These are phyloP conservation scores for Podospora anserina DNA, from an alignment of 495 filamentous ascomycete genomes.

Conservation along the genomic window DNA sequence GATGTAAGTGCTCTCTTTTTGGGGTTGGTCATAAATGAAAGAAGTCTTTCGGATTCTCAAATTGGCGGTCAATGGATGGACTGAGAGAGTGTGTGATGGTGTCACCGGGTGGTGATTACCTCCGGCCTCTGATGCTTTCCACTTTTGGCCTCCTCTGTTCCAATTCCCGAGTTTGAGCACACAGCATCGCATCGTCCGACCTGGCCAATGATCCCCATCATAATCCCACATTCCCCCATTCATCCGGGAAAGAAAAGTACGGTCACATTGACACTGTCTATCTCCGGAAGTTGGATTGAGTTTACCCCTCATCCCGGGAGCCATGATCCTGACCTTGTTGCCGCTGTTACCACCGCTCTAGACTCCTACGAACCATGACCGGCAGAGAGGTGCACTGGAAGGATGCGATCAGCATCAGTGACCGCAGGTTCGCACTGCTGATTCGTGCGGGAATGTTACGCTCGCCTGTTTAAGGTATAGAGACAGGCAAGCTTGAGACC, in stretches of 20 bases:
- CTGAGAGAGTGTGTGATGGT: not conserved
- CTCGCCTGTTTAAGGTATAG: not conserved
- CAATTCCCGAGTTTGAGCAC: not conserved
- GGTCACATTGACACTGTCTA: not conserved
- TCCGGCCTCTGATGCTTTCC: not conserved
- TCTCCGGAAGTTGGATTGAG: not conserved
- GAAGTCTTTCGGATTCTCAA: not conserved
- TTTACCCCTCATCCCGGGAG: not conserved
- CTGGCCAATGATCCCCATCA: constrained; percentile 3
- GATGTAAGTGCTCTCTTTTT: not conserved
- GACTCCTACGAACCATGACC: not conserved
- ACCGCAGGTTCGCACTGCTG: not conserved
- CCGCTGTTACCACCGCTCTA: not conserved
- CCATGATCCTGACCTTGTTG: not conserved
- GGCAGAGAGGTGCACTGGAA: not conserved
- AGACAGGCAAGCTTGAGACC: not conserved
- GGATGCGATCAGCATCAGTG: not conserved
- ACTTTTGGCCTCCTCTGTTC: not conserved
- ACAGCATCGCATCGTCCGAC: constrained; percentile 4
- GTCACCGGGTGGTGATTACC: not conserved
- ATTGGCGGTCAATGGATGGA: not conserved
- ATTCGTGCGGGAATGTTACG: not conserved
- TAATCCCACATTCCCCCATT: not conserved
- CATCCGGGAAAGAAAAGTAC: constrained; percentile 1
- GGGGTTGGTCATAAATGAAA: not conserved